phyloP scores from a whole-genome alignment of 768 basidiomycete genomes.

The Lentinula sp. region DNA sequence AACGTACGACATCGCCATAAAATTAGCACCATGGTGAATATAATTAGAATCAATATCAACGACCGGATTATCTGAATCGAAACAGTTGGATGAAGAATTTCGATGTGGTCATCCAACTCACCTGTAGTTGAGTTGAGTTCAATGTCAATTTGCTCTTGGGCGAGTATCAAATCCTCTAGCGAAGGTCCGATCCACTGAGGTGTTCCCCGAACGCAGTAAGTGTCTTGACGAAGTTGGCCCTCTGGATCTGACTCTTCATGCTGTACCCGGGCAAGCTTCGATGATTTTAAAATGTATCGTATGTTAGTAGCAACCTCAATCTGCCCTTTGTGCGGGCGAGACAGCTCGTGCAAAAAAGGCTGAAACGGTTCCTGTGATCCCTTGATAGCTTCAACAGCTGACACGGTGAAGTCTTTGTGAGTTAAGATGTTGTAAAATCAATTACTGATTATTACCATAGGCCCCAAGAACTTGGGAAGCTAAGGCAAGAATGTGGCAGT shows the following conservation, averaged over 20 bases:
- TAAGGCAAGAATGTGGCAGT: not conserved
- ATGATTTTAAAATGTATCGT: not conserved
- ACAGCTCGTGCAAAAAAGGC: constrained; percentile 26
- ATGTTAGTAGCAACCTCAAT: not conserved
- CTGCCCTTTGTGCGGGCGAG: not conserved
- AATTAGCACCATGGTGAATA: constrained; percentile 62
- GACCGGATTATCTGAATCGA: constrained; percentile 45
- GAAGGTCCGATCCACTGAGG: constrained; percentile 59
- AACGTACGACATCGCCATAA: constrained; percentile 61
- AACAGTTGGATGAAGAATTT: constrained; percentile 18
- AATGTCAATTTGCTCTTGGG: constrained; percentile 35
- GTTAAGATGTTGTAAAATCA: constrained; percentile 49
- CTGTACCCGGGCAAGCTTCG: constrained; percentile 14
- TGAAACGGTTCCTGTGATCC: not conserved
- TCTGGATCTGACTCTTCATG: not conserved
- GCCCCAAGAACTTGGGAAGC: not conserved
- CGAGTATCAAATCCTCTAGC: constrained; percentile 43
- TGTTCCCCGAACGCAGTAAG: constrained; percentile 37
- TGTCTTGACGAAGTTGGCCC: constrained; percentile 47
- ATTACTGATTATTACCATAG: not conserved
- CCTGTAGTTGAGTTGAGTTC: constrained; percentile 59
- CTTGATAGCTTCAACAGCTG: not conserved
- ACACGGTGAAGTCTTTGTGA: constrained; percentile 64
- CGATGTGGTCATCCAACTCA: constrained; percentile 1
- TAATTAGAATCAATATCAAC: constrained; percentile 63